Percentiles rank a stretch among this genome's conserved stretches.
Conservation (phyloP, 495 filamentous ascomycete genomes). For the Patellaria atrata region DNA sequence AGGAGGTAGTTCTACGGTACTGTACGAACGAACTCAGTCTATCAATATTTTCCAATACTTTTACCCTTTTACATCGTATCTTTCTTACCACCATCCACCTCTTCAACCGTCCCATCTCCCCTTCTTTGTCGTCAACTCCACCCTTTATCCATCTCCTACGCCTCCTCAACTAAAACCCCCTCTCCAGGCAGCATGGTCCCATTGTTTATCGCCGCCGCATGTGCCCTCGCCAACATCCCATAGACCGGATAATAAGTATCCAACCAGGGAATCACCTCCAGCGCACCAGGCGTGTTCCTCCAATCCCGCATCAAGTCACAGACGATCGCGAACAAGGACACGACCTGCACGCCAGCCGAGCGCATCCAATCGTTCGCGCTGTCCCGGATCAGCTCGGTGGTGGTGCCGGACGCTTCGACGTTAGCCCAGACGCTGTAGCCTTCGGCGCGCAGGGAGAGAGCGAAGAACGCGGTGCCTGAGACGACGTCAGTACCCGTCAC, state of each 20-base stretch:
- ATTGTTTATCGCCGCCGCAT: slow-evolving; percentile 34
- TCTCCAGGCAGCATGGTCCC: slow-evolving; percentile 36
- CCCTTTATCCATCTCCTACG: too few species aligned
- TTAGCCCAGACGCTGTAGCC: slow-evolving; percentile 71
- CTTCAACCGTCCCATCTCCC: too few species aligned
- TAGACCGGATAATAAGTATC: slow-evolving; percentile 41
- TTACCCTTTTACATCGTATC: too few species aligned
- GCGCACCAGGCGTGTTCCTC: slow-evolving; percentile 50
- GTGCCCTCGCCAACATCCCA: slow-evolving; percentile 35
- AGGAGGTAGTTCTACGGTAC: too few species aligned
- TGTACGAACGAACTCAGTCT: too few species aligned
- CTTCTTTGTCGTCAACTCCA: too few species aligned
- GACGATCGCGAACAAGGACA: slow-evolving; percentile 51
- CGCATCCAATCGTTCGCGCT: slow-evolving; percentile 54
- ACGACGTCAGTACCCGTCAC: too few species aligned
- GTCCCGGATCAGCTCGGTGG: slow-evolving; percentile 39
- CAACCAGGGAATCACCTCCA: slow-evolving; percentile 47
- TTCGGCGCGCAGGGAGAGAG: slow-evolving; percentile 52
- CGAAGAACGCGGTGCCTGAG: slow-evolving; percentile 59
- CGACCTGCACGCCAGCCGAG: slow-evolving; percentile 47
- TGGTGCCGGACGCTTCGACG: slow-evolving; percentile 55
- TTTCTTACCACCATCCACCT: too few species aligned
- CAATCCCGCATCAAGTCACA: slow-evolving; percentile 70
- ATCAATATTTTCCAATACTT: too few species aligned
- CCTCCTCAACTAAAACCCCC: slow-evolving; percentile 16